Base-by-base conservation (phyloP, 208 protist genomes). In the Lotmaria passim region DNA sequence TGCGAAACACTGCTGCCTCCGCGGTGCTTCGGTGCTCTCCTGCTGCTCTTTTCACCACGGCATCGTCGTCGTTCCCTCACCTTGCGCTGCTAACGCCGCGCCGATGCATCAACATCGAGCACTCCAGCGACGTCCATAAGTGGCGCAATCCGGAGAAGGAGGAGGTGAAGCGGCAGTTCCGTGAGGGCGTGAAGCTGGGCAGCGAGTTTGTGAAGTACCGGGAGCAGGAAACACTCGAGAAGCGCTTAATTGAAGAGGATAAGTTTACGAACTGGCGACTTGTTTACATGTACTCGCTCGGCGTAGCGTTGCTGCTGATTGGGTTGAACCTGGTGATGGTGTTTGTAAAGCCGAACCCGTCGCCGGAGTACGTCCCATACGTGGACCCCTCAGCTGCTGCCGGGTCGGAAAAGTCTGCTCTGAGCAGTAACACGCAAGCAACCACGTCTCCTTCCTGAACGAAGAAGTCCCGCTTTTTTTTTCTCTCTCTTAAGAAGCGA, bases 311-410 rank as follows among this genome's bases (percentile, higher is more conserved):
- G 39, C 52, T 94, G 26, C 70, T 94, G 12, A 53, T 92, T 12
- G 46, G 59, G 3, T 64, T 90, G 30, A 88, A 89, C 46, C 15
- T 87, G 8, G n/a, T 90, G 14, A 55, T 90, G 48, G 82, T 85
- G n/a, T 80, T 71, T 24, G 86, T 88, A 28, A 68, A 83, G 69
- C 86, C 89, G 4, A 76, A 79, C 33, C 84, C 86, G 14, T 82
- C 83, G 4, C 86, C 89, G 10, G 78, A 85, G 69, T 94, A 94
- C 48, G 79, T 83, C 15, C 86, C 89, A 12, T 92, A 90, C 60
- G 74, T 56, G 17, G 67, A 78, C 26, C 33, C 62, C 15, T 26
- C 33, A 14, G 52, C 44, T 5, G n/a, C 58, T 14, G 30, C 24
- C 2, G n/a, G 31, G 26, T 15, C 14, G 7, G 41, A 41, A 10